These are phyloP conservation scores for Passalora sequoiae DNA, from an alignment of 2,329 filamentous ascomycete genomes.

Conservation along the genomic window DNA sequence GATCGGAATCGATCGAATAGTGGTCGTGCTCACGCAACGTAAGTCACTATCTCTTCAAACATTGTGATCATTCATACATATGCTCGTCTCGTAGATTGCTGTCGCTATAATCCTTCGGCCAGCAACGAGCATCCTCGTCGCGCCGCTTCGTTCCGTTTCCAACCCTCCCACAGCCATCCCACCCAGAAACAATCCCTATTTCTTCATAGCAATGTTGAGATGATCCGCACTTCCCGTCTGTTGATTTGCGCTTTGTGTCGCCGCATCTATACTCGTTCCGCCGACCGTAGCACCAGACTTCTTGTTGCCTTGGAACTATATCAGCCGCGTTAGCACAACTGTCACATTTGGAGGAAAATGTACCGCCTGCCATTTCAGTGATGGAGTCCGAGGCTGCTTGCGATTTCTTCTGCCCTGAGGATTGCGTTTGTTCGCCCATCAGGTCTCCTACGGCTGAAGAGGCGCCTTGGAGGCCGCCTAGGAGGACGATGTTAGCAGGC, in stretches of 20 bases:
- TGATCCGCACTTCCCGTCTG: constrained; percentile 30
- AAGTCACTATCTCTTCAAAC: too few species aligned
- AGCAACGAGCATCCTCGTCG: too few species aligned
- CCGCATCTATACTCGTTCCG: constrained; percentile 24
- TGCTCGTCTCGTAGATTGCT: too few species aligned
- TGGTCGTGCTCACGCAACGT: too few species aligned
- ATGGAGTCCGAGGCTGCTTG: constrained; percentile 26
- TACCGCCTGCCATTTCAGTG: constrained; percentile 23
- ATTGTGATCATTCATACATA: too few species aligned
- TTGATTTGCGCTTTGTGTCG: constrained; percentile 28
- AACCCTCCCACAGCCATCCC: too few species aligned
- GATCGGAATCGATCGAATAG: too few species aligned
- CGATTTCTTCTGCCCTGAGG: constrained; percentile 26
- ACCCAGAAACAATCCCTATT: too few species aligned
- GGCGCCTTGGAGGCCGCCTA: constrained; percentile 28
- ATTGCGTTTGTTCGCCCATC: constrained; percentile 25
- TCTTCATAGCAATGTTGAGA: constrained; percentile 27
- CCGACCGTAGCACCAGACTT: constrained; percentile 25
- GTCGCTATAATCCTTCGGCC: too few species aligned
- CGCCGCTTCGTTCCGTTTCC: not conserved
- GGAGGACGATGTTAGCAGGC: too few species aligned
- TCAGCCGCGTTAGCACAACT: not conserved
- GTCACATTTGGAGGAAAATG: not conserved
- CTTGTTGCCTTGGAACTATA: constrained; percentile 13
- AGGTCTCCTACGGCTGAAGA: constrained; percentile 25